Conservation (phyloP, 495 filamentous ascomycete species). For the Collariella sp. region DNA sequence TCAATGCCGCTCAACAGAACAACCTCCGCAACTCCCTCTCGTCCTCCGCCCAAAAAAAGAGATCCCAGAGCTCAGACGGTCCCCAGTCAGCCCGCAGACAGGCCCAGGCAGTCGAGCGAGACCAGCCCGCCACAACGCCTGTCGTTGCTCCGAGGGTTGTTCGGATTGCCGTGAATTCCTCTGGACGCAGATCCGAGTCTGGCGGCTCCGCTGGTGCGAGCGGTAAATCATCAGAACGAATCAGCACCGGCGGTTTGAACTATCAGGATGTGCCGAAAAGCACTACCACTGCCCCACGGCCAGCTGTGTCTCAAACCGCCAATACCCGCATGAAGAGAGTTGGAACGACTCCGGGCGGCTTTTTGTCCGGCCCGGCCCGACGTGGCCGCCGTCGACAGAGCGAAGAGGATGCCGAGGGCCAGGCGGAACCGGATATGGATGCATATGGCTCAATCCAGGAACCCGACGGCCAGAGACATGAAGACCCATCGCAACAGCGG, state of each 20-base stretch:
- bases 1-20: constrained; percentile 22
- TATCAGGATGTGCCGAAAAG: constrained; percentile 18
- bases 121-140: constrained; percentile 50
- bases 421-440: constrained; percentile 31
- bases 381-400: constrained; percentile 64
- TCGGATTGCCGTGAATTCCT: constrained; percentile 46
- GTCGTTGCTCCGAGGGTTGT: constrained; percentile 55
- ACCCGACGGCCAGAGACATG: constrained; percentile 28
- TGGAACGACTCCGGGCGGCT: constrained; percentile 60
- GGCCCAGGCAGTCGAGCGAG: constrained; percentile 17
- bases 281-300: constrained; percentile 31
- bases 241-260: constrained; percentile 33
- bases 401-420: constrained; percentile 53
- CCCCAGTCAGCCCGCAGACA: constrained; percentile 16
- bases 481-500: constrained; percentile 21
- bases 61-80: constrained; percentile 31
- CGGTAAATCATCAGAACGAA: constrained; percentile 26
- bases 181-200: constrained; percentile 31
- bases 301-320: constrained; percentile 48
- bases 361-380: constrained; percentile 65
- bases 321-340: constrained; percentile 66
- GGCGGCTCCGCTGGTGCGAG: constrained; percentile 34
- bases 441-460: constrained; percentile 30
- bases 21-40: constrained; percentile 30
- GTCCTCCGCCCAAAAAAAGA: constrained; percentile 30